Evolutionary conservation across 176 grass and related monocot genomes (phyloP), one percentile per base, ranked within the genome.

Genomic region (Ampelocalamus luodianensis): DNA sequence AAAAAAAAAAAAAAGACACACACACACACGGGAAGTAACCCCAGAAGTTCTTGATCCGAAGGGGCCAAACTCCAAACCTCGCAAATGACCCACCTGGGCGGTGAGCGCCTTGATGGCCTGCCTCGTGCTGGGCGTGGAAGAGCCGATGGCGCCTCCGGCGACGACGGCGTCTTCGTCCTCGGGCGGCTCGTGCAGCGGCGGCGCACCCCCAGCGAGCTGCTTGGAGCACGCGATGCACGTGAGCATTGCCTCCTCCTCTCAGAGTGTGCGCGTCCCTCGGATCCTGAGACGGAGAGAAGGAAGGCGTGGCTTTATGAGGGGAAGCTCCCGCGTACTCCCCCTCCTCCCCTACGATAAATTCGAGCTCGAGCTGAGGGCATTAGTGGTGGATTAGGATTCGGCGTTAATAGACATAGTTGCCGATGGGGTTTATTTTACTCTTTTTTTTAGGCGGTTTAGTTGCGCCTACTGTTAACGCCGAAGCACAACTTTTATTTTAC

Each of bases 181-280:
- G 15, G 61, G 77, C 32, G 36, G 64, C 20, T 92, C 90, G 65
- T 85, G 85, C 71, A 90, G 80, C 68, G 87, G 88, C 75, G 85
- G 45, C 61, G 65, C 72, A 22, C 65, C 88, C 26, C 76, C 82
- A 27, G 82, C 78, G 42, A 79, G 87, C 73, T 97, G 91, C 91
- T 92, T 97, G 46, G 94, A 97, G 79, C 94, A 94, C 70, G 89
- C 87, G 79, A 97, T 90, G 94, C 91, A 97, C 54, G 94, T 97
- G 63, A 97, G 89, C 94, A 97, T 97, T 83, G 85, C 74, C 55
- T 82, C 74, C 64, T 53, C 51, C 22, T 40, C 75, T 24, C 38
- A 0, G 59, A 23, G 50, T 8, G 11, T 8, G 36, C 74, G 22
- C 42, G 59, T 20, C 40, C 9, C 58, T 77, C 32, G 64, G 80